Percentiles rank a stretch among this genome's conserved stretches.
Conservation (phyloP, 1,284 basidiomycete genomes). For the Sphaerobolus stellatus region DNA sequence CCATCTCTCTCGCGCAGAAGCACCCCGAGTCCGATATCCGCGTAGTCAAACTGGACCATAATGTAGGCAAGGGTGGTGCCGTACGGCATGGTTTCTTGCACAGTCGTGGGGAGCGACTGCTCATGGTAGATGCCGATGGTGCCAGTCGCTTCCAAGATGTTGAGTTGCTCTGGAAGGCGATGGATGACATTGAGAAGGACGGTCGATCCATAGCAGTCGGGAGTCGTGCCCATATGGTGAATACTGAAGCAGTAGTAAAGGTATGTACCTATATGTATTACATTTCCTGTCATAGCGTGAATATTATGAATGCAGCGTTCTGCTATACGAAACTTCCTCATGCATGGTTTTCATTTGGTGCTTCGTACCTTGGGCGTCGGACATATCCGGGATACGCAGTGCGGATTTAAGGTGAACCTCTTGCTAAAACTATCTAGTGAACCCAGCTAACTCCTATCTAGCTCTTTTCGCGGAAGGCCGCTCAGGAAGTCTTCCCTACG, state of each 20-base stretch:
- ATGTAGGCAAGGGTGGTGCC: conserved; percentile 90
- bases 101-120: conserved; percentile 70
- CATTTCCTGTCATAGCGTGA: too few relatives aligned
- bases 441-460: conserved; percentile 12
- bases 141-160: conserved; percentile 86
- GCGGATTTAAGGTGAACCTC: conserved; percentile 78
- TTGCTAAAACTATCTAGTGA: neutral
- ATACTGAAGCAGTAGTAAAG: conserved; percentile 92
- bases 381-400: conserved; percentile 91
- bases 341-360: conserved; percentile 88
- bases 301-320: conserved; percentile 61
- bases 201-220: conserved; percentile 74
- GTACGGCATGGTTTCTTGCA: conserved; percentile 88
- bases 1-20: conserved; percentile 61
- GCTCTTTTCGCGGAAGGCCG: conserved; percentile 80
- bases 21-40: conserved; percentile 62
- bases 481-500: conserved; percentile 76
- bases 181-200: conserved; percentile 60
- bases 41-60: conserved; percentile 75
- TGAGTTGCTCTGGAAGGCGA: conserved; percentile 66
- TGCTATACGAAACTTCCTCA: conserved; percentile 82
- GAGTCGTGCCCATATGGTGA: conserved; percentile 88
- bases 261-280: too few relatives aligned
- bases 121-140: conserved; percentile 94
- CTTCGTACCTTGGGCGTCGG: conserved; percentile 82